Percentiles rank a stretch among this genome's conserved stretches.
phyloP scores from a whole-genome alignment of 352 stramenopile genomes.

The Pythium folliculosum region DNA sequence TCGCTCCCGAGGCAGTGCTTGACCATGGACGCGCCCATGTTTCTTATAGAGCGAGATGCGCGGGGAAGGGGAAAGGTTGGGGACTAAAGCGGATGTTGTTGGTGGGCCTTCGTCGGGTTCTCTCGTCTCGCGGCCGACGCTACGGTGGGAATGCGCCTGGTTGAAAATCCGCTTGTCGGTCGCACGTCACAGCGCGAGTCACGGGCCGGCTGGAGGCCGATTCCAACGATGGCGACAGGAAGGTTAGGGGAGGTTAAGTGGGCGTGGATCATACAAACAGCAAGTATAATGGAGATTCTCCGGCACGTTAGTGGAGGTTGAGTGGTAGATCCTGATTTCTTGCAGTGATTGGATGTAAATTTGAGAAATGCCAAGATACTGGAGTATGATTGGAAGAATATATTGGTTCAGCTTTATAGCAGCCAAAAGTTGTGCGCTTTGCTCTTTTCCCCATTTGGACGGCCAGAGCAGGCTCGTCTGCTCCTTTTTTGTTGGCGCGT shows the following conservation, averaged over 20 bases:
- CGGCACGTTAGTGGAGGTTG: not conserved
- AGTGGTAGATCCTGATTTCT: slow-evolving; percentile 2
- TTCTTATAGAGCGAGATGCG: slow-evolving; percentile 1
- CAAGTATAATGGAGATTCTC: not conserved
- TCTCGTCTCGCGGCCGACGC: no score
- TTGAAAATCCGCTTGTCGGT: slow-evolving; percentile 6
- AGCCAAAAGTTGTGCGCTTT: not conserved
- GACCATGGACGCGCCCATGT: slow-evolving; percentile 41
- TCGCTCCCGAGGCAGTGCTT: slow-evolving; percentile 38
- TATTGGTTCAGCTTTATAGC: not conserved
- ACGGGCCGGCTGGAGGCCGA: not conserved
- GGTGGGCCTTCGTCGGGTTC: not conserved
- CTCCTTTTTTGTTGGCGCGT: slow-evolving; percentile 26
- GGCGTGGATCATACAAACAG: slow-evolving; percentile 18
- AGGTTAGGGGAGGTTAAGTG: slow-evolving; percentile 16
- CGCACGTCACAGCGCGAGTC: slow-evolving; percentile 19
- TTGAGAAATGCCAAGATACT: not conserved
- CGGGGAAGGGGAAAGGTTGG: not conserved
- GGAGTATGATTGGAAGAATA: slow-evolving; percentile 13
- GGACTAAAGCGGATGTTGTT: not conserved
- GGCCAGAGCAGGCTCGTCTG: slow-evolving; percentile 19
- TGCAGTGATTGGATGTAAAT: slow-evolving; percentile 12
- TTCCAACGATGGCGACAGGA: not conserved
- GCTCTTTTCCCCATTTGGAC: not conserved
- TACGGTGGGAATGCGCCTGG: not conserved